These are phyloP conservation scores for Fusarium tjaetaba DNA, from an alignment of 2,329 filamentous ascomycete species.

Conservation along the genomic window DNA sequence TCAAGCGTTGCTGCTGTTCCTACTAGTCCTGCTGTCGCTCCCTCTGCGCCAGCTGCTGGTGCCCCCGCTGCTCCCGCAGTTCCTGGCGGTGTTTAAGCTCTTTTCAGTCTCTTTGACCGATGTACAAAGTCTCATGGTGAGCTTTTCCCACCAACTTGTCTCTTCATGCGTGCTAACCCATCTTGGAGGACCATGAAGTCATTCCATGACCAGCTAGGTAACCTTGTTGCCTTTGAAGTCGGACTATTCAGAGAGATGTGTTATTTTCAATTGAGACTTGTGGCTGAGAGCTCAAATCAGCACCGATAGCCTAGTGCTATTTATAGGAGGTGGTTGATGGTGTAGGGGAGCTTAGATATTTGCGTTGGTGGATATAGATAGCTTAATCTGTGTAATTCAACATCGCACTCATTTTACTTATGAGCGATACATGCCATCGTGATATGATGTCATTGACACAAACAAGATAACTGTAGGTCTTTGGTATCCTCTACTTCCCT, in stretches of 20 bases:
- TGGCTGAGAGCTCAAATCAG: neutral
- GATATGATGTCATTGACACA: no score
- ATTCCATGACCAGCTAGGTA: neutral
- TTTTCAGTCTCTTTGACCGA: fast-evolving
- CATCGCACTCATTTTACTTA: neutral
- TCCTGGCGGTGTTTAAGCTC: neutral
- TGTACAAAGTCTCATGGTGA: neutral
- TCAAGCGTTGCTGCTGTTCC: neutral
- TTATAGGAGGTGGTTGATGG: neutral
- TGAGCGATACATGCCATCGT: fast-evolving
- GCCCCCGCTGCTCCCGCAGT: neutral
- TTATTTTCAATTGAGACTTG: neutral
- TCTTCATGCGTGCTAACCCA: neutral
- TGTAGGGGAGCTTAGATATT: neutral
- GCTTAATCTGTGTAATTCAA: neutral
- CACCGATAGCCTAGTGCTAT: neutral
- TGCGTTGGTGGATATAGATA: neutral
- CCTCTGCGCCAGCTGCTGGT: neutral
- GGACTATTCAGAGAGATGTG: neutral
- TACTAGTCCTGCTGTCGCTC: neutral
- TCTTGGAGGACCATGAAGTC: neutral
- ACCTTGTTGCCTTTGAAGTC: neutral
- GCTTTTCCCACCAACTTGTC: neutral
- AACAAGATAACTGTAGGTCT: no score
- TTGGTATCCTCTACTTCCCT: no score